Base-by-base conservation (phyloP, 2,329 filamentous ascomycete species). In the Emmonsiellopsis sp. region DNA sequence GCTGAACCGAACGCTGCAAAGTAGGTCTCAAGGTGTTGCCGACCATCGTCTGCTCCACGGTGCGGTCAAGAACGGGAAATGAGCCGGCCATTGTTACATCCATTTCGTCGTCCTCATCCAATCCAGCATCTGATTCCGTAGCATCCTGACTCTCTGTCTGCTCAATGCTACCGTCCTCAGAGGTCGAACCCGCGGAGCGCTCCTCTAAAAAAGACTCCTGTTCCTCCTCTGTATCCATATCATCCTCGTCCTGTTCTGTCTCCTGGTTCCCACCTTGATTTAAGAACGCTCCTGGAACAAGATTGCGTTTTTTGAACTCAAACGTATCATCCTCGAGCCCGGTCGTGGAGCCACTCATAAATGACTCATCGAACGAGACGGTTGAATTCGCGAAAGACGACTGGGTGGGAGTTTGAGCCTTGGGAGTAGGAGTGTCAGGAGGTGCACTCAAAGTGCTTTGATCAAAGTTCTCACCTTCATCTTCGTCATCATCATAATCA, bases 171-270 rank as follows among this genome's bases (percentile, higher is more conserved):
- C 27, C 45, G 40, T 53, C 76, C 63, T 78, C 79, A 71, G 79
- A 82, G 74, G 79, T 77, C 72, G 84, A 86, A 86, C 85, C 87
- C 83, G 84, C 86, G 83, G 86, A 91, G 84, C 87, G 84, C 77
- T 85, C 80, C 82, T 85, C 88, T 87, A 91, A 91, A 92, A 93
- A 92, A 91, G 87, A 88, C 81, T 83, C 77, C 62, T 71, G 69
- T 50, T 72, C 67, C 63, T 71, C 59, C 57, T 69, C 71, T 55
- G 66, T 66, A 56, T 78, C 75, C 7, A 49, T 54, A 59, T 73
- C 71, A 53, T 71, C 68, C n/a, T 73, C 64, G 52, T 80, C 74
- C 21, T 42, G 14, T 37, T 42, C 46, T 21, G 42, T 37, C 37
- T 46, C 47, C 33, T 83, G 80, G 53, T 83, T 80, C 37, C 75